Percentiles rank a stretch among this genome's conserved stretches.
phyloP scores from a whole-genome alignment of 306 rosid species.

The Cyclanthera cordifolia region DNA sequence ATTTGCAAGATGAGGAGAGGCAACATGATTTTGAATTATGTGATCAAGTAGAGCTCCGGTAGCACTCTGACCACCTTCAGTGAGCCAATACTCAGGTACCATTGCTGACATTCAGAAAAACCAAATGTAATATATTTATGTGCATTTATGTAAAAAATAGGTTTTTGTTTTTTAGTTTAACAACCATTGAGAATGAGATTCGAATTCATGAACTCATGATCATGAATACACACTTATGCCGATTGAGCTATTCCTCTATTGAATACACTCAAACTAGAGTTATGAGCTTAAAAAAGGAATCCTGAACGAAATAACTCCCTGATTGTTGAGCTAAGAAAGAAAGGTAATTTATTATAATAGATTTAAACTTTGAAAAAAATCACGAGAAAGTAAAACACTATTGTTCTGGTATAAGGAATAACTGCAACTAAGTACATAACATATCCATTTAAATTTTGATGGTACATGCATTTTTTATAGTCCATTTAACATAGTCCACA shows the following conservation, averaged over 20 bases:
- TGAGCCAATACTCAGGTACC: conserved; percentile 93
- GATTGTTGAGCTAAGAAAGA: background rate
- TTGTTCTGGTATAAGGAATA: background rate
- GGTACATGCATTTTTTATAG: background rate
- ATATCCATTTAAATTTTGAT: background rate
- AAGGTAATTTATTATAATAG: background rate
- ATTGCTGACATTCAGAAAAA: conserved; percentile 48
- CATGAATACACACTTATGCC: too few relatives aligned
- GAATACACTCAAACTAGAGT: background rate
- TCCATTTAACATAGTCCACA: background rate
- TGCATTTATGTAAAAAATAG: conserved; percentile 14
- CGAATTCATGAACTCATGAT: too few relatives aligned
- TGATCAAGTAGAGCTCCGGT: conserved; percentile 94
- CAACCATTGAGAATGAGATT: too few relatives aligned
- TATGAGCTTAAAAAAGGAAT: background rate
- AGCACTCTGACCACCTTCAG: conserved; percentile 99
- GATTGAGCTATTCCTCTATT: too few relatives aligned
- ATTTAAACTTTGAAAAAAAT: background rate
- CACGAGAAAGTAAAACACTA: background rate
- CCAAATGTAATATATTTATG: conserved; percentile 1
- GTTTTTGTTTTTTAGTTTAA: too few relatives aligned
- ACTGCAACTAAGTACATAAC: background rate
- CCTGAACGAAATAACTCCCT: background rate
- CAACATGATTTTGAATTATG: conserved; percentile 68
- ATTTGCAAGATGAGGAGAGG: conserved; percentile 65